Conservation (phyloP, 2,329 filamentous ascomycete genomes). For the Truncatella angustata region DNA sequence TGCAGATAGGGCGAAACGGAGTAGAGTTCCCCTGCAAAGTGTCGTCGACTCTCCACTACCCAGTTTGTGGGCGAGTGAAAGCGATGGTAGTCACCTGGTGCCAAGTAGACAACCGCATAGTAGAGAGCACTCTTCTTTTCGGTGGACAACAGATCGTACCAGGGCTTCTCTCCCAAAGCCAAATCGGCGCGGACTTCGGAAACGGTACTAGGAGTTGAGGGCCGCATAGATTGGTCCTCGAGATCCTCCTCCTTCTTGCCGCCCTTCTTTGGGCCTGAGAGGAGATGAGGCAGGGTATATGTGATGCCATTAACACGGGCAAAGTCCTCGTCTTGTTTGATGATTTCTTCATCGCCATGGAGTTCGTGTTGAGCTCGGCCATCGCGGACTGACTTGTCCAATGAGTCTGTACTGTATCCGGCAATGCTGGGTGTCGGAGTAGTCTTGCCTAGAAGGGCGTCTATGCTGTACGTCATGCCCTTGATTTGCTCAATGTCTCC, state of each 20-base stretch:
- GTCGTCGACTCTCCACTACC: conserved; percentile 92
- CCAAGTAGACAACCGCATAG: conserved; percentile 93
- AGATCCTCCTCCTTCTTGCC: conserved; percentile 43
- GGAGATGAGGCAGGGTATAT: conserved; percentile 84
- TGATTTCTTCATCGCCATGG: conserved; percentile 59
- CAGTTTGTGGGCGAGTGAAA: conserved; percentile 95
- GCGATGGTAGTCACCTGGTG: conserved; percentile 95
- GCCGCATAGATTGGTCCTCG: conserved; percentile 69
- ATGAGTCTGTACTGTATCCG: conserved; percentile 28
- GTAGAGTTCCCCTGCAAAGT: conserved; percentile 95
- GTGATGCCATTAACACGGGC: conserved; percentile 92
- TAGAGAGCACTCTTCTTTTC: conserved; percentile 73
- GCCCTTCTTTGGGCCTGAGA: conserved; percentile 65
- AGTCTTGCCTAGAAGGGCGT: conserved; percentile 78
- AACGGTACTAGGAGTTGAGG: conserved; percentile 66
- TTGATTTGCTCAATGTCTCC: conserved; percentile 98
- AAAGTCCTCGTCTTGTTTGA: conserved; percentile 87
- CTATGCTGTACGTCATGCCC: conserved; percentile 95
- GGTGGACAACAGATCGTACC: conserved; percentile 65
- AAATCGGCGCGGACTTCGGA: conserved; percentile 82
- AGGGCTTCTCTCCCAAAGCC: conserved; percentile 66
- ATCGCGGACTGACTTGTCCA: conserved; percentile 20
- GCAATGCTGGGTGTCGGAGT: conserved; percentile 56
- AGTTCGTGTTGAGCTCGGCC: conserved; percentile 24
- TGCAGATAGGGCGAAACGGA: conserved; percentile 94